phyloP scores from a whole-genome alignment of 2,329 filamentous ascomycete species.

The Neofusicoccum kwambonambiense region DNA sequence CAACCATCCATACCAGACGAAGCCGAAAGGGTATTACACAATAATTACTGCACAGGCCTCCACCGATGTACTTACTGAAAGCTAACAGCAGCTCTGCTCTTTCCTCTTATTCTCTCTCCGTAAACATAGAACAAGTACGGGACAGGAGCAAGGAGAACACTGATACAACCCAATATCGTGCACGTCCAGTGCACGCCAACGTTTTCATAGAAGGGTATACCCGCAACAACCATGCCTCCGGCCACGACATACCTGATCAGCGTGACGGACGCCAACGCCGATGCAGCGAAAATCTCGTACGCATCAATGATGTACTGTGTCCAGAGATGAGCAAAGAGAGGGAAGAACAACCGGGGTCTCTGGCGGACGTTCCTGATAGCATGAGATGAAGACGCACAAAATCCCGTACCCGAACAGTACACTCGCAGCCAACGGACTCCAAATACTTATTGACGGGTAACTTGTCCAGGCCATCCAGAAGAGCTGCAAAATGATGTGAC shows the following conservation, averaged over 20 bases:
- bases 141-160: conserved; percentile 31
- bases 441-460: conserved; percentile 47
- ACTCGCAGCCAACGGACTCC: conserved; percentile 51
- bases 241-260: conserved; percentile 42
- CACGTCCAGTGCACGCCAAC: conserved; percentile 37
- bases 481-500: conserved; percentile 24
- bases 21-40: conserved; percentile 44
- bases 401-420: conserved; percentile 54
- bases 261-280: conserved; percentile 44
- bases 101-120: conserved; percentile 22
- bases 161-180: conserved; percentile 40
- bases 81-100: conserved; percentile 38
- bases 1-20: background rate
- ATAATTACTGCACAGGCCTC: conserved; percentile 42
- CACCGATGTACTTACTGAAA: conserved; percentile 41
- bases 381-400: conserved; percentile 49
- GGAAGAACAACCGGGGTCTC: conserved; percentile 28
- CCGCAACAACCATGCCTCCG: conserved; percentile 41
- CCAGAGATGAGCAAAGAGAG: conserved; percentile 52
- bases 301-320: conserved; percentile 58
- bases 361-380: conserved; percentile 45
- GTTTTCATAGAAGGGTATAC: conserved; percentile 41
- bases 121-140: conserved; percentile 37
- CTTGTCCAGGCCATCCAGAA: conserved; percentile 62
- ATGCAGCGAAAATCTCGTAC: conserved; percentile 54